These are phyloP conservation scores for Fusarium brachygibbosum DNA, from an alignment of 2,329 filamentous ascomycete species.

Conservation along the genomic window DNA sequence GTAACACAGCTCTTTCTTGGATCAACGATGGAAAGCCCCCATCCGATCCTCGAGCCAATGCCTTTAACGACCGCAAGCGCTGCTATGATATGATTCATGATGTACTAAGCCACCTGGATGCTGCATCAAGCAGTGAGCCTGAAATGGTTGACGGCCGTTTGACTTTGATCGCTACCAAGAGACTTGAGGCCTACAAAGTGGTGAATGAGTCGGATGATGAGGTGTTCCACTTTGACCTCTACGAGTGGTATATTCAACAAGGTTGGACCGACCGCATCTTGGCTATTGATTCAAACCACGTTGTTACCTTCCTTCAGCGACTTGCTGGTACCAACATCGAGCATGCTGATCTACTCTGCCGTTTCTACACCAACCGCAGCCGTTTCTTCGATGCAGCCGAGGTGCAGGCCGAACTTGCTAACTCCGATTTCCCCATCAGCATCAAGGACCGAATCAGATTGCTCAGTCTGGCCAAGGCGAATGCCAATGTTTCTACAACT, in stretches of 20 bases:
- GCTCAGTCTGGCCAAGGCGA: slow-evolving; percentile 90
- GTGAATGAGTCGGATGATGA: slow-evolving; percentile 91
- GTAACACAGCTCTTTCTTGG: slow-evolving; percentile 87
- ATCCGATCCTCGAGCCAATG: slow-evolving; percentile 75
- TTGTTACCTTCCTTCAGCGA: slow-evolving; percentile 86
- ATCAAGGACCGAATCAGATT: slow-evolving; percentile 90
- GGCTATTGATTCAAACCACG: slow-evolving; percentile 85
- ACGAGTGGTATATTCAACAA: slow-evolving; percentile 94
- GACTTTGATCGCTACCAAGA: slow-evolving; percentile 81
- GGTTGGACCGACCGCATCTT: slow-evolving; percentile 89
- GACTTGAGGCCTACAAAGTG: slow-evolving; percentile 89
- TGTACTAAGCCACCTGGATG: slow-evolving; percentile 84
- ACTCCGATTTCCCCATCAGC: slow-evolving; percentile 83
- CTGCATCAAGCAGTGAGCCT: slow-evolving; percentile 75
- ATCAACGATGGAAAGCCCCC: slow-evolving; percentile 84
- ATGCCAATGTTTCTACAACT: slow-evolving; percentile 85
- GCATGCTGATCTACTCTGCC: slow-evolving; percentile 92
- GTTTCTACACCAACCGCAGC: slow-evolving; percentile 88
- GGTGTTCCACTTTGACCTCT: slow-evolving; percentile 95
- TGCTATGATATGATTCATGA: slow-evolving; percentile 91
- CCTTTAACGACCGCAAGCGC: slow-evolving; percentile 77
- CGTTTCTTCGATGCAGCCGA: slow-evolving; percentile 88
- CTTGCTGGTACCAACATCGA: slow-evolving; percentile 78
- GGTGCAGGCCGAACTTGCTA: slow-evolving; percentile 86
- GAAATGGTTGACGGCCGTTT: slow-evolving; percentile 82